These are phyloP conservation scores for Dothideomycetidae sp. DNA, from an alignment of 2,329 filamentous ascomycete species.

Conservation along the genomic window DNA sequence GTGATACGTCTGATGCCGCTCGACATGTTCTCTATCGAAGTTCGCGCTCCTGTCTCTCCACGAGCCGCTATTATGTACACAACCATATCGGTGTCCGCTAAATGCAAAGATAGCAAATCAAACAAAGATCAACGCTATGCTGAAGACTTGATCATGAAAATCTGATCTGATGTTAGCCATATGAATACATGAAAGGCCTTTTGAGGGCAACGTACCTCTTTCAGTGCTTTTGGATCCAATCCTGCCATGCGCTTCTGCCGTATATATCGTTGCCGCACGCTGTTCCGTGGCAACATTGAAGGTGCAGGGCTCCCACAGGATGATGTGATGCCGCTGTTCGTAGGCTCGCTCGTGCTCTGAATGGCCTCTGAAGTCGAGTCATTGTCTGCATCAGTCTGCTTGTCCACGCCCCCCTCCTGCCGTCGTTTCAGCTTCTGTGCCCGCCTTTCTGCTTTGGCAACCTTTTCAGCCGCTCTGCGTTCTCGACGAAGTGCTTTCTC, in stretches of 20 bases:
- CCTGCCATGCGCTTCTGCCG: constrained; percentile 75
- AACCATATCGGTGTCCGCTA: too few species aligned
- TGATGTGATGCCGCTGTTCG: neutral
- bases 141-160: constrained; percentile 51
- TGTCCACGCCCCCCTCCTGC: constrained; percentile 30
- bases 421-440: constrained; percentile 28
- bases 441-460: constrained; percentile 32
- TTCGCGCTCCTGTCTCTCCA: too few species aligned
- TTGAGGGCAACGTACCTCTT: too few species aligned
- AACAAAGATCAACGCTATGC: too few species aligned
- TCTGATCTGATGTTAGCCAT: constrained; percentile 28
- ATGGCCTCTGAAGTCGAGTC: neutral
- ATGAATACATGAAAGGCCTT: constrained; percentile 14
- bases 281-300: constrained; percentile 39
- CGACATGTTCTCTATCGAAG: too few species aligned
- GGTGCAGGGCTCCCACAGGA: constrained; percentile 12
- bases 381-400: too few species aligned
- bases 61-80: too few species aligned
- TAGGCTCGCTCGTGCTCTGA: constrained; percentile 15
- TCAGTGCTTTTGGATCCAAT: constrained; percentile 66
- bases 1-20: too few species aligned
- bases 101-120: too few species aligned
- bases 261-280: constrained; percentile 69
- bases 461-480: constrained; percentile 18
- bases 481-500: constrained; percentile 31